Base-by-base conservation (phyloP, 2,329 filamentous ascomycete genomes). In the Pestalotiopsis sp. region DNA sequence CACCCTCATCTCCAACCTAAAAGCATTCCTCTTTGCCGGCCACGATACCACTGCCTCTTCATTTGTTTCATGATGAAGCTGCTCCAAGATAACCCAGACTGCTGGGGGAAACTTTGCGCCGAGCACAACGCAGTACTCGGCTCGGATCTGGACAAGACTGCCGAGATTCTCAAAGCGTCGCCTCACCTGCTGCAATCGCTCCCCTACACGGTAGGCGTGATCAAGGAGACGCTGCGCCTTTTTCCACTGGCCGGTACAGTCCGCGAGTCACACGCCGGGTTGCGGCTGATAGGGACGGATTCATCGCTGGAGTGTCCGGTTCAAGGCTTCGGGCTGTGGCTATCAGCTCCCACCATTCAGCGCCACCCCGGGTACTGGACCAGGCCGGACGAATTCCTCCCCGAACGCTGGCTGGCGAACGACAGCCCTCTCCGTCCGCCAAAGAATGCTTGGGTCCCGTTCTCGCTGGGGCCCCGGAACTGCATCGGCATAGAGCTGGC, bases 1-100 rank as follows among this genome's bases (percentile, higher is more conserved):
- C 17, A n/a, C 2, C 0, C 17, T 52, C 1, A 52, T n/a, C 17
- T n/a, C 20, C 27, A 72, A 75, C 57, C 66, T 75, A 2, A 72
- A 72, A 23, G 63, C 72, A 1, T 75, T 77, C 39, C 66, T 77
- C 1, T 73, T 76, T 38, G 75, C 73, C 2, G 75, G 76, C 4
- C 75, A 75, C 56, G 75, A 77, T 65, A 77, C 76, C 20, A 76
- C 75, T 0, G 72, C 71, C 27, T 71, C 64, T 23, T 74, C 6
- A 68, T 76, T 2, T 66, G 64, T 25, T 66, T n/a, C 6, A 17
- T 38, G 9, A 25, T 58, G 6, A 56, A 66, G 13, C 13, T 11
- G 12, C 64, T 66, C 4, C 23, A 58, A 25, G 49, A 66, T n/a
- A 11, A 66, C 0, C 64, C 64, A 1, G 25, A 23, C 13, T 57